These are phyloP conservation scores for Massariosphaeria phaeospora DNA, from an alignment of 495 filamentous ascomycete genomes.

Conservation along the genomic window DNA sequence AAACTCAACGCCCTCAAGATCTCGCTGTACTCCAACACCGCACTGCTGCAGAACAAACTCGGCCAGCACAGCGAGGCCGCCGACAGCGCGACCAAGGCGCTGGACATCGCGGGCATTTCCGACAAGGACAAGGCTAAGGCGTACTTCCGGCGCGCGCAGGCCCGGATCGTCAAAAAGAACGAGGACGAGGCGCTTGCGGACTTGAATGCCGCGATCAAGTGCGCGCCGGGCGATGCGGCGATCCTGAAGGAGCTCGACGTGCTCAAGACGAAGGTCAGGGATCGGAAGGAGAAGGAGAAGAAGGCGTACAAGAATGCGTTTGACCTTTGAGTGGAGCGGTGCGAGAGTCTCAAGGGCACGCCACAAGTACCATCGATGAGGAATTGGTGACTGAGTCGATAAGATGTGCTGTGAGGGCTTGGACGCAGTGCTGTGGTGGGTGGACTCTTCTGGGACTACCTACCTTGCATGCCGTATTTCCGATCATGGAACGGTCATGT, in stretches of 20 bases:
- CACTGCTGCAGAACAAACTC: slow-evolving; percentile 77
- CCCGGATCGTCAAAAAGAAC: slow-evolving; percentile 68
- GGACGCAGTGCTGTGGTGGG: too few relatives aligned
- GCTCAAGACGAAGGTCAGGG: slow-evolving; percentile 70
- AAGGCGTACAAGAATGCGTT: slow-evolving; percentile 88
- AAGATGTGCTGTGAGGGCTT: too few relatives aligned
- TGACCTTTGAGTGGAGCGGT: slow-evolving; percentile 40
- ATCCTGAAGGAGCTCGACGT: slow-evolving; percentile 66
- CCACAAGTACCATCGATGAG: too few relatives aligned
- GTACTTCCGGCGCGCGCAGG: slow-evolving; percentile 73
- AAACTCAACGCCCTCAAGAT: slow-evolving; percentile 71
- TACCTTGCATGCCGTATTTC: too few relatives aligned
- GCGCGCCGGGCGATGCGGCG: slow-evolving; percentile 70
- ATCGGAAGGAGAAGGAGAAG: slow-evolving; percentile 78
- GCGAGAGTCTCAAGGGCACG: too few relatives aligned
- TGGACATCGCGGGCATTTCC: slow-evolving; percentile 60
- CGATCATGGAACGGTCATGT: too few relatives aligned
- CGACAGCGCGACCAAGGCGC: slow-evolving; percentile 64
- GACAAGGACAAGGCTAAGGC: slow-evolving; percentile 86
- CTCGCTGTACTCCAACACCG: slow-evolving; percentile 70
- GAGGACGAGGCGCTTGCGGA: slow-evolving; percentile 78
- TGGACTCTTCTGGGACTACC: too few relatives aligned
- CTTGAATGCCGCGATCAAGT: slow-evolving; percentile 67
- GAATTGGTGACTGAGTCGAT: background rate
- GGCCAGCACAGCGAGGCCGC: slow-evolving; percentile 62